Evolutionary conservation across 2,329 filamentous ascomycete genomes (phyloP), one percentile per base, ranked within the genome.

Genomic region (Ceratocystis destructans): DNA sequence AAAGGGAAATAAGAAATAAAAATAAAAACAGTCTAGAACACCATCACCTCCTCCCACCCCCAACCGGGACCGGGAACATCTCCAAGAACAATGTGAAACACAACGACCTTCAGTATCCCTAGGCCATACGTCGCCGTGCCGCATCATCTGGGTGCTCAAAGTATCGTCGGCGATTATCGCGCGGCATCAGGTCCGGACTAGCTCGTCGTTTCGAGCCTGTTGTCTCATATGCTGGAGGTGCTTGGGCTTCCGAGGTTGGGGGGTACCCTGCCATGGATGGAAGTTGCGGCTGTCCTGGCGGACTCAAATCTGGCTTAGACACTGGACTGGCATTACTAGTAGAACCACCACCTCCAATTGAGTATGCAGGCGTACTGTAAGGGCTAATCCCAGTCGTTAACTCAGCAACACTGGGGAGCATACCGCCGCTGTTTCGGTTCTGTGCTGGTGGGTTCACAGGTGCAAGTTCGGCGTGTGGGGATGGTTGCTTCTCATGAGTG

Each of bases 341-440:
- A 74, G 6, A 74, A 72, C 37, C 20, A 8, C 48, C 59, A 5
- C 75, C 37, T 12, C 37, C 75, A 28, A 77, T 73, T 6, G 79
- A 78, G 71, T 82, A 83, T 0, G 81, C 80, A 48, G 81, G 80
- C n/a, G 81, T 81, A 69, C 76, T 81, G 72, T 86, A 86, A 0
- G 83, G 82, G 69, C 80, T 84, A 41, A 85, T 77, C 12, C 84
- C 84, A 0, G 83, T 86, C 1, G 84, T 87, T 70, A 87, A 78
- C 72, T 87, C 84, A 45, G 82, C 80, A 17, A 87, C 78, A 63
- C 83, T 80, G 1, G 84, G 84, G n/a, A 87, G 75, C 69, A 81
- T 76, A 0, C 76, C 79, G 6, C 53, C 53, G 5, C 75, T 75
- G n/a, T 75, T 74, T 33, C 75, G 72, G 6, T 74, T 73, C 64